Evolutionary conservation across 441 rosid genomes (phyloP).

Genomic region (Bocquillonia castaneifolia): DNA sequence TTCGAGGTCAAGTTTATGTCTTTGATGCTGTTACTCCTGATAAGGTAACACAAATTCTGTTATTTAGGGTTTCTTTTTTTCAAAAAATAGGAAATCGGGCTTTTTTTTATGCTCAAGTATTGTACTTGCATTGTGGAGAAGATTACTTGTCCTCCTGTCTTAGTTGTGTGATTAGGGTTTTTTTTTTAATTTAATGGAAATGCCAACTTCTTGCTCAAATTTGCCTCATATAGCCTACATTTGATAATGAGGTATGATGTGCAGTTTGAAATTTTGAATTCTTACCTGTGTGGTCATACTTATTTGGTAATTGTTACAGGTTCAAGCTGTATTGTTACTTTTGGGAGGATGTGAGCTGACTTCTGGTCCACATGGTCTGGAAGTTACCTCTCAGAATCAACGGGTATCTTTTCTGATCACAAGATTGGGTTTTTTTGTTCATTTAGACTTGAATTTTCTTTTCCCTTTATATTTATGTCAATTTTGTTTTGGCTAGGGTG

Average conservation of each 20-base stretch:
- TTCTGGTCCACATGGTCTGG: conserved; percentile 52
- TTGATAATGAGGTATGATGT: too few species aligned
- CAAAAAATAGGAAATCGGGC: too few species aligned
- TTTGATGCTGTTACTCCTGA: conserved; percentile 81
- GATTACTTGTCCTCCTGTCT: too few species aligned
- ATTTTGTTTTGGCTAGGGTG: conserved; percentile 34
- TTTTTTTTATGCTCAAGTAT: too few species aligned
- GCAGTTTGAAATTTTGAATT: too few species aligned
- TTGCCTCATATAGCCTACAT: too few species aligned
- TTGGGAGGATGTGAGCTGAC: conserved; percentile 74
- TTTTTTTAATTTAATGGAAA: too few species aligned
- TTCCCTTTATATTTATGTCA: neutral
- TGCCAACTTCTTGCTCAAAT: too few species aligned
- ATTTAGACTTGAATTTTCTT: neutral
- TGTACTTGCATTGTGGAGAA: too few species aligned
- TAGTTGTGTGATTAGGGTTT: too few species aligned
- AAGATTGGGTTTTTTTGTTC: neutral
- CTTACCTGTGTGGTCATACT: too few species aligned
- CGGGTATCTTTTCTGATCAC: conserved; percentile 43
- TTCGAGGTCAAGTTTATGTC: conserved; percentile 89
- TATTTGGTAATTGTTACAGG: conserved; percentile 33
- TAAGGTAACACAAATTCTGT: conserved; percentile 40
- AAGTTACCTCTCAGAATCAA: conserved; percentile 51
- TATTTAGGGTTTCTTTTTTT: conserved; percentile 14
- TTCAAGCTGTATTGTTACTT: conserved; percentile 69